Percentiles rank a stretch among this genome's conserved stretches.
Evolutionary conservation across 2,329 filamentous ascomycete genomes (phyloP).

Genomic region (Magnaporthiopsis rhizophila): DNA sequence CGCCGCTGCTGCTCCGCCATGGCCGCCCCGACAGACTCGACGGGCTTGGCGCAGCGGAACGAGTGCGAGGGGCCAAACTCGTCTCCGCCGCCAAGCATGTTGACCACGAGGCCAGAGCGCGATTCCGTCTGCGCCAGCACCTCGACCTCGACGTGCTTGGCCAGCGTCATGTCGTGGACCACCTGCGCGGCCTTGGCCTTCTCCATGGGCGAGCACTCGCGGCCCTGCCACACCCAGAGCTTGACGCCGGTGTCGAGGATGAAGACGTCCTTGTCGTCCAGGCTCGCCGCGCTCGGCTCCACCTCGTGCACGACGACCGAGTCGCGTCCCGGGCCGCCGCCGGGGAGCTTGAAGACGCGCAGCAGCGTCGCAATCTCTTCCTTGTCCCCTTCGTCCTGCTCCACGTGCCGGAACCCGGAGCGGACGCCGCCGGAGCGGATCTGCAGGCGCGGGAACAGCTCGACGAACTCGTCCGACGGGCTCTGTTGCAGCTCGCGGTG

Average conservation of each 20-base stretch:
- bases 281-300: conserved; percentile 49
- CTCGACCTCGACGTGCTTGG: conserved; percentile 57
- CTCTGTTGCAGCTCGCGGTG: conserved; percentile 55
- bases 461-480: conserved; percentile 51
- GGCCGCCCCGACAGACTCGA: conserved; percentile 19
- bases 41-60: conserved; percentile 34
- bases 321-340: conserved; percentile 35
- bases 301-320: conserved; percentile 56
- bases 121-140: conserved; percentile 55
- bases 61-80: conserved; percentile 29
- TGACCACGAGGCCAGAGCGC: conserved; percentile 44
- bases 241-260: conserved; percentile 54
- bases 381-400: conserved; percentile 30
- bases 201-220: conserved; percentile 58
- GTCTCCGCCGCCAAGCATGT: conserved; percentile 43
- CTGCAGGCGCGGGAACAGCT: conserved; percentile 51
- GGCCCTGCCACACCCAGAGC: conserved; percentile 65
- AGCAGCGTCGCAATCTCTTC: conserved; percentile 44
- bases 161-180: conserved; percentile 55
- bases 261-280: conserved; percentile 60
- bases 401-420: conserved; percentile 57
- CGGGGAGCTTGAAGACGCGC: conserved; percentile 54
- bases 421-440: conserved; percentile 53
- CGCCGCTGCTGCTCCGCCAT: conserved; percentile 13
- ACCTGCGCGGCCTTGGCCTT: conserved; percentile 61